A percentile compares a stretch with the other conserved stretches of the same genome.
These are phyloP conservation scores for Talaromyces sp. DNA, from an alignment of 2,329 filamentous ascomycete species.

Conservation along the genomic window DNA sequence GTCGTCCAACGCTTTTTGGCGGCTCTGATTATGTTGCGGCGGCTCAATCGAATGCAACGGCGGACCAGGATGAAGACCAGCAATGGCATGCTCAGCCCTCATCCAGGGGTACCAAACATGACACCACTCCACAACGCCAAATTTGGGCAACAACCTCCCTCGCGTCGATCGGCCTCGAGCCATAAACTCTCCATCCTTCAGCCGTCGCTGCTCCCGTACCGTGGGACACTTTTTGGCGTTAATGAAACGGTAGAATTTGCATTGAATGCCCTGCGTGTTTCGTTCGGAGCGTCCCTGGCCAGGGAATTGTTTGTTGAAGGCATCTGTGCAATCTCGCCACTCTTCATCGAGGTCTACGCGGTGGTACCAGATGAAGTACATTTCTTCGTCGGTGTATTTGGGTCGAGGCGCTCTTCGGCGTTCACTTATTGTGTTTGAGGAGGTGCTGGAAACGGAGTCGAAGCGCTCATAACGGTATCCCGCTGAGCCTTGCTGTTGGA, in stretches of 20 bases:
- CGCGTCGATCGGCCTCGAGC: conserved; percentile 27
- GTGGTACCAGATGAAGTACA: conserved; percentile 51
- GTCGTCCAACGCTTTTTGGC: neutral
- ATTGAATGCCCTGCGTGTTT: conserved; percentile 46
- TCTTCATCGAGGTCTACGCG: conserved; percentile 45
- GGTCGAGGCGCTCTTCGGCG: conserved; percentile 43
- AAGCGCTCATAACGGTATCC: conserved; percentile 39
- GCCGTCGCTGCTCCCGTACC: conserved; percentile 40
- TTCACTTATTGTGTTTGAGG: conserved; percentile 31
- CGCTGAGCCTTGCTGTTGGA: conserved; percentile 26
- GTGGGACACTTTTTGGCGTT: conserved; percentile 45
- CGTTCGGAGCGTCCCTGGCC: conserved; percentile 32
- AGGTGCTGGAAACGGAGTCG: conserved; percentile 41
- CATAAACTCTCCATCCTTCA: conserved; percentile 40
- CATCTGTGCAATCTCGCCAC: conserved; percentile 45
- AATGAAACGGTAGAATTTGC: conserved; percentile 50
- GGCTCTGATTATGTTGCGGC: neutral
- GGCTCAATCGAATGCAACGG: conserved; percentile 9
- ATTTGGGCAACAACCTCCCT: conserved; percentile 32
- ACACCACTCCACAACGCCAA: conserved; percentile 41
- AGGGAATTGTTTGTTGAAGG: conserved; percentile 45
- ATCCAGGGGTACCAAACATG: conserved; percentile 45
- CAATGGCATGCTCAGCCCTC: conserved; percentile 29
- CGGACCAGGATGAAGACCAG: conserved; percentile 14
- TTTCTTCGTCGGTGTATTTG: conserved; percentile 47